These are phyloP conservation scores for Wickerhamiella lipophila DNA, from an alignment of 805 yeast genomes.

Conservation along the genomic window DNA sequence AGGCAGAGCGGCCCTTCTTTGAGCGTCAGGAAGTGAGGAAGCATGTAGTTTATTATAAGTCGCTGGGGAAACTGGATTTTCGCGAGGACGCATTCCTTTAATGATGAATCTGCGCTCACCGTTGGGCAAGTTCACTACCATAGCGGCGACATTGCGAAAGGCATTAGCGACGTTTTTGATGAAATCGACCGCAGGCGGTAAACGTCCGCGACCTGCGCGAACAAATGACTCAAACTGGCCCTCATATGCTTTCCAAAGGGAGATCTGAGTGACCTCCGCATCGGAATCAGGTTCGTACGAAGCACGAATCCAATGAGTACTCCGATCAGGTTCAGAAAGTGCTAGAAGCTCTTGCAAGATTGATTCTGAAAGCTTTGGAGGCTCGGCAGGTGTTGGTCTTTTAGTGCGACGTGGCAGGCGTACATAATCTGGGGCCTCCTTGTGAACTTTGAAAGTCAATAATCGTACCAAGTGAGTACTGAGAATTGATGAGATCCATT, in stretches of 20 bases:
- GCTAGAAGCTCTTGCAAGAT: slow-evolving; percentile 48
- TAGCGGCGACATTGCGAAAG: slow-evolving; percentile 78
- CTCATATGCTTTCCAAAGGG: slow-evolving; percentile 92
- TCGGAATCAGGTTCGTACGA: slow-evolving; percentile 66
- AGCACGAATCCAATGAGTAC: slow-evolving; percentile 89
- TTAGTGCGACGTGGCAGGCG: slow-evolving; percentile 33
- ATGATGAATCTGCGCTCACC: slow-evolving; percentile 75
- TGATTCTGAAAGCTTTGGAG: slow-evolving; percentile 47
- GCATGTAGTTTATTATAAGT: slow-evolving; percentile 10
- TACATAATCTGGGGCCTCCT: slow-evolving; percentile 28
- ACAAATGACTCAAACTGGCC: slow-evolving; percentile 58
- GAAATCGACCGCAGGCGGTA: slow-evolving; percentile 91
- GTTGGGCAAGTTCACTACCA: slow-evolving; percentile 62
- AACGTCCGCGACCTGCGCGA: slow-evolving; percentile 38
- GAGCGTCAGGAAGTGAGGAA: slow-evolving; percentile 11
- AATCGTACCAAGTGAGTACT: slow-evolving; percentile 51
- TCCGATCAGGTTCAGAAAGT: slow-evolving; percentile 75
- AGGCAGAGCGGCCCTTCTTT: slow-evolving; percentile 22
- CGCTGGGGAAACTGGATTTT: slow-evolving; percentile 26
- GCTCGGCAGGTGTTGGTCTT: slow-evolving; percentile 50
- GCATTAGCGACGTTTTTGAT: slow-evolving; percentile 88
- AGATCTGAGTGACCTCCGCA: slow-evolving; percentile 88
- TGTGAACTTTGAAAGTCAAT: slow-evolving; percentile 36
- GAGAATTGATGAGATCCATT: slow-evolving; percentile 30
- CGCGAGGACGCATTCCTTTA: slow-evolving; percentile 86